Evolutionary conservation across 83 land plant genomes (phyloP).

Genomic region (Diphasiastrum complanatum): DNA sequence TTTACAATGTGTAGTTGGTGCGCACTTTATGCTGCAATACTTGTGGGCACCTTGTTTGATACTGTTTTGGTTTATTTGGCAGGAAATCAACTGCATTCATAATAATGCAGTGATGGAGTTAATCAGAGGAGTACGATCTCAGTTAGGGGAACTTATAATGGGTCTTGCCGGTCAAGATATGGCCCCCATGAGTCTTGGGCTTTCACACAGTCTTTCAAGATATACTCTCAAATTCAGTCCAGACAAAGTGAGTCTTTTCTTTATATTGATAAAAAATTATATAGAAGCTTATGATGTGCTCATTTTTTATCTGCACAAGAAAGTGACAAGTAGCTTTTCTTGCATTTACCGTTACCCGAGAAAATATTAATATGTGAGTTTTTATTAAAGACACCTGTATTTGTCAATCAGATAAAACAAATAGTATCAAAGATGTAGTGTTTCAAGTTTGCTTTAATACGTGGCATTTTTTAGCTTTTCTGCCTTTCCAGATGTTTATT

Average conservation of each 20-base stretch:
- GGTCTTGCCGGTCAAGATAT: constrained; percentile 82
- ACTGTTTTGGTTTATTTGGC: neutral
- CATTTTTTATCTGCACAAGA: neutral
- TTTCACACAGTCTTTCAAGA: constrained; percentile 91
- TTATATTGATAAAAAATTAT: neutral
- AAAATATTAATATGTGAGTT: too few species aligned
- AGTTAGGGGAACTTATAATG: constrained; percentile 73
- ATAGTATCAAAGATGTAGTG: too few species aligned
- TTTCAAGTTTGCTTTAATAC: too few species aligned
- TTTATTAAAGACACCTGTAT: too few species aligned
- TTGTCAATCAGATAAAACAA: too few species aligned
- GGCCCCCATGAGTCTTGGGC: constrained; percentile 94
- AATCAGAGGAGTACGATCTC: constrained; percentile 80
- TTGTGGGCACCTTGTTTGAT: neutral
- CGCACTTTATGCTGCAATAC: neutral
- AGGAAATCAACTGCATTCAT: constrained; percentile 93
- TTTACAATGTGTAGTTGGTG: neutral
- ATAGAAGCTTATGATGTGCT: neutral
- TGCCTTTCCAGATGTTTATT: too few species aligned
- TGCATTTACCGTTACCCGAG: too few species aligned
- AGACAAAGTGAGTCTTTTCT: constrained; percentile 58
- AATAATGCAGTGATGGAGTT: constrained; percentile 78
- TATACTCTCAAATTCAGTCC: constrained; percentile 95
- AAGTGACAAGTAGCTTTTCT: too few species aligned
- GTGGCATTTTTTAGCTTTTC: too few species aligned